phyloP scores from a whole-genome alignment of 1,284 basidiomycete species.

The Leccinum fuscescens region DNA sequence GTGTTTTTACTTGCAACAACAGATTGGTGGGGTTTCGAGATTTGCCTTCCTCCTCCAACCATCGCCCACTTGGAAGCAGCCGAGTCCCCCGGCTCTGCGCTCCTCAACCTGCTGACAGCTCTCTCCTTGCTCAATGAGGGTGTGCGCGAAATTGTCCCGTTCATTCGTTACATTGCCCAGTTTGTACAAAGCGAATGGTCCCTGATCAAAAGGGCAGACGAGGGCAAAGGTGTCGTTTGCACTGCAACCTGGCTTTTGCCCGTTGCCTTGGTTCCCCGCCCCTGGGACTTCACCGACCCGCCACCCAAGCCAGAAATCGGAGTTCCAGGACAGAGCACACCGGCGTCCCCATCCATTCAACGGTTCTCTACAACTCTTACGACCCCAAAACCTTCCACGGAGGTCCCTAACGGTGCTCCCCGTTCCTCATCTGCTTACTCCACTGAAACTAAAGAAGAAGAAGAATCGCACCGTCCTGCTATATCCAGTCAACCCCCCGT shows the following conservation, averaged over 20 bases:
- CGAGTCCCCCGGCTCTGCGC: slow-evolving; percentile 58
- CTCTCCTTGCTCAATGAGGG: slow-evolving; percentile 66
- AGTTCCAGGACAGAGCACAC: slow-evolving; percentile 18
- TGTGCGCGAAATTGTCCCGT: slow-evolving; percentile 73
- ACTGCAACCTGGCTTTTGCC: slow-evolving; percentile 84
- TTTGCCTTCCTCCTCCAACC: slow-evolving; percentile 68
- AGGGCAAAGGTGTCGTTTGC: slow-evolving; percentile 76
- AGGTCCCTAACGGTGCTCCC: slow-evolving; percentile 15
- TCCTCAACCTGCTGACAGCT: slow-evolving; percentile 72
- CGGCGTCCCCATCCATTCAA: slow-evolving; percentile 23
- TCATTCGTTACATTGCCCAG: slow-evolving; percentile 74
- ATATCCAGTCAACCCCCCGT: slow-evolving; percentile 36
- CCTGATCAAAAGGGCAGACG: slow-evolving; percentile 59
- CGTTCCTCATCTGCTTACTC: slow-evolving; percentile 34
- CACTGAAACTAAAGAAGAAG: slow-evolving; percentile 24
- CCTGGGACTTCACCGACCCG: slow-evolving; percentile 70
- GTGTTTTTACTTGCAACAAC: slow-evolving; percentile 7
- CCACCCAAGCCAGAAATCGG: slow-evolving; percentile 27
- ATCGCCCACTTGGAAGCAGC: slow-evolving; percentile 57
- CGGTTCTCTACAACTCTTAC: slow-evolving; percentile 29
- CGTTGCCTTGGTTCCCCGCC: slow-evolving; percentile 67
- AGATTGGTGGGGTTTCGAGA: slow-evolving; percentile 86
- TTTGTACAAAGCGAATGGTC: slow-evolving; percentile 72
- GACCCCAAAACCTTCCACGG: slow-evolving; percentile 34
- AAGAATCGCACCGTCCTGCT: slow-evolving; percentile 16